Evolutionary conservation across 148 eudicot genomes (phyloP).

Genomic region (Gaultheria prostrata): DNA sequence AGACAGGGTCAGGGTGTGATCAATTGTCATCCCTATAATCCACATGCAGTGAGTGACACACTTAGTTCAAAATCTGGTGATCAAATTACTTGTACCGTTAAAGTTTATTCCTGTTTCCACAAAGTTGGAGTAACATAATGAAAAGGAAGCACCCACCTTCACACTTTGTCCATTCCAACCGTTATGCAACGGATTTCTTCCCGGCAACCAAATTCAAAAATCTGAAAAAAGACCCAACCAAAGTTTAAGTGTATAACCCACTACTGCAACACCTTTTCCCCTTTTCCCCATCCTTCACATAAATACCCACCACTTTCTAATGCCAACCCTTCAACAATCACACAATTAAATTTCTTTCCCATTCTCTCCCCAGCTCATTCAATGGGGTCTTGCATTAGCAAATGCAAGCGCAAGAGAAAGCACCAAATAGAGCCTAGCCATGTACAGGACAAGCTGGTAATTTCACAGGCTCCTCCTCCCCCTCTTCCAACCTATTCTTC

Average conservation of each 20-base stretch:
- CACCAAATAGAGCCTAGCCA: conserved; percentile 20
- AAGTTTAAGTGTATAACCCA: conserved; percentile 22
- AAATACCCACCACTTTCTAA: neutral
- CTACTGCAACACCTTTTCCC: conserved; percentile 24
- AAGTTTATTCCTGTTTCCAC: neutral
- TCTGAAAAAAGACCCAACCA: conserved; percentile 15
- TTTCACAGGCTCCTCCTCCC: conserved; percentile 46
- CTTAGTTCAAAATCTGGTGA: neutral
- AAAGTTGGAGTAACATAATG: neutral
- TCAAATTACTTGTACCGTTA: neutral
- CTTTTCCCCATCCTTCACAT: conserved; percentile 17
- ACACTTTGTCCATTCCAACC: conserved; percentile 29
- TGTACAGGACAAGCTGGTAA: conserved; percentile 69
- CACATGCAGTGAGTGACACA: neutral
- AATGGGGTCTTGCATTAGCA: conserved; percentile 81
- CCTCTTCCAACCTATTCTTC: conserved; percentile 25
- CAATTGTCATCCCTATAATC: too few relatives aligned
- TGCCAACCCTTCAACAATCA: neutral
- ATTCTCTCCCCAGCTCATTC: neutral
- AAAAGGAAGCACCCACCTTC: conserved; percentile 12
- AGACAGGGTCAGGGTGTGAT: too few relatives aligned
- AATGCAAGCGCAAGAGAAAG: conserved; percentile 60
- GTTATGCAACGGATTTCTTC: conserved; percentile 50
- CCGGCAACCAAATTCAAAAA: conserved; percentile 60
- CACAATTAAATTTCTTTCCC: conserved; percentile 5